phyloP scores from a whole-genome alignment of 108 stramenopile genomes.

The Fragilariopsis cylindrus region DNA sequence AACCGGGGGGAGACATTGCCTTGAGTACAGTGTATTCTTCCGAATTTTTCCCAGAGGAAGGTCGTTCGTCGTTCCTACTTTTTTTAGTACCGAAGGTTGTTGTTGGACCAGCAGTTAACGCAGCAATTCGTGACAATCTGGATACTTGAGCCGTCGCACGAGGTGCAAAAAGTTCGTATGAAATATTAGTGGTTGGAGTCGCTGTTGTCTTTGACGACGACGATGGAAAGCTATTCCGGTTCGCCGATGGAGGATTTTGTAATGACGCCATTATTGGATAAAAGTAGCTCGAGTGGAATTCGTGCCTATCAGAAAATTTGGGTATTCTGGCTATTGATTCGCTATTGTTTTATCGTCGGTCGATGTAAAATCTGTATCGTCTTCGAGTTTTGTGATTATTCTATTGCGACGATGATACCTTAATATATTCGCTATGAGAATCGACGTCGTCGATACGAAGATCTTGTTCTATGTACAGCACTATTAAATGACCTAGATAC shows the following conservation, averaged over 20 bases:
- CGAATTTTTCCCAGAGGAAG: constrained; percentile 19
- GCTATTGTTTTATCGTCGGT: too few species aligned
- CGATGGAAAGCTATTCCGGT: not conserved
- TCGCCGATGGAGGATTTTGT: not conserved
- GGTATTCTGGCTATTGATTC: too few species aligned
- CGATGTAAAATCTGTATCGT: too few species aligned
- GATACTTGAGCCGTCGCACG: constrained; percentile 61
- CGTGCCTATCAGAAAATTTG: too few species aligned
- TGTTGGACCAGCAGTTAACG: constrained; percentile 72
- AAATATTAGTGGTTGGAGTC: constrained; percentile 36
- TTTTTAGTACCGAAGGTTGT: constrained; percentile 1
- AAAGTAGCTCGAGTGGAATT: too few species aligned
- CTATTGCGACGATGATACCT: too few species aligned
- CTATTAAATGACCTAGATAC: too few species aligned
- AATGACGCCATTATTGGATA: not conserved
- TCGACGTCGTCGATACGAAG: too few species aligned
- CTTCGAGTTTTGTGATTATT: too few species aligned
- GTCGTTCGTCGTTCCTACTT: not conserved
- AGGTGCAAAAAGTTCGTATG: constrained; percentile 85
- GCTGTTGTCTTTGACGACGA: not conserved
- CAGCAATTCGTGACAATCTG: constrained; percentile 63
- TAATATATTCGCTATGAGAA: too few species aligned
- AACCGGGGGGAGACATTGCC: constrained; percentile 47
- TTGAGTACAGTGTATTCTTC: constrained; percentile 27
- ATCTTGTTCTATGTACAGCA: too few species aligned